Base-by-base conservation (phyloP, 23 red algal genomes). In the Porphyridium purpureum region DNA sequence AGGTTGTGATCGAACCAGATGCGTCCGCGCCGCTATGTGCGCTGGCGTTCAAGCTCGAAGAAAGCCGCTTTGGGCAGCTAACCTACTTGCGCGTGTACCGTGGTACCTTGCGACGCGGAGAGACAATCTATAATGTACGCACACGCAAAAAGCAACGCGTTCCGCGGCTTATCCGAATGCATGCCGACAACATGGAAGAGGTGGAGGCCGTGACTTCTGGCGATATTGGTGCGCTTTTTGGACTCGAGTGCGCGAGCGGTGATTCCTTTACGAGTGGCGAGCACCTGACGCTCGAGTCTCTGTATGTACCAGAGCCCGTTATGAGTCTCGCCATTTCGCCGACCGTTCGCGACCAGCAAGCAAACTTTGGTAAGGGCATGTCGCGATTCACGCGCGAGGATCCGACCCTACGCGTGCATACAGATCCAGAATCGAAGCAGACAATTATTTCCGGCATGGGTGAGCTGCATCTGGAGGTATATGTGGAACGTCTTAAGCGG, bases 181-280 rank as follows among this genome's bases (percentile, higher is more conserved):
- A 98, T 48, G 75, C 79, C 6, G 76, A 75, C 54, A 72, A 98
- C 23, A 98, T 98, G 90, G 70, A 86, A 44, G 90, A 98, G 33
- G 74, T 98, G 42, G 34, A 74, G 21, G 81, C 79, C 34, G 72
- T 80, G 26, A 34, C 44, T 11, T 65, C 90, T 28, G 90, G 90
- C 36, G 90, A 98, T 33, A 98, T 98, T 56, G 85, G 90, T 55
- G 90, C 90, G 5, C 78, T 98, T 46, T 98, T 98, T 67, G 90
- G 90, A 27, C 49, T 98, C 24, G 90, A 98, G 28, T 98, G 90
- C 49, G 90, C 90, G 1, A 73, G 64, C 41, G 90, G 90, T 30
- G 90, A 98, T 57, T 81, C 90, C 19, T 98, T 98, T 59, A 72
- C 78, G 4, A 52, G 66, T n/a, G 80, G 57, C 0, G 64, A 41